Evolutionary conservation across 768 basidiomycete genomes (phyloP).

Genomic region (Suillus occidentalis): DNA sequence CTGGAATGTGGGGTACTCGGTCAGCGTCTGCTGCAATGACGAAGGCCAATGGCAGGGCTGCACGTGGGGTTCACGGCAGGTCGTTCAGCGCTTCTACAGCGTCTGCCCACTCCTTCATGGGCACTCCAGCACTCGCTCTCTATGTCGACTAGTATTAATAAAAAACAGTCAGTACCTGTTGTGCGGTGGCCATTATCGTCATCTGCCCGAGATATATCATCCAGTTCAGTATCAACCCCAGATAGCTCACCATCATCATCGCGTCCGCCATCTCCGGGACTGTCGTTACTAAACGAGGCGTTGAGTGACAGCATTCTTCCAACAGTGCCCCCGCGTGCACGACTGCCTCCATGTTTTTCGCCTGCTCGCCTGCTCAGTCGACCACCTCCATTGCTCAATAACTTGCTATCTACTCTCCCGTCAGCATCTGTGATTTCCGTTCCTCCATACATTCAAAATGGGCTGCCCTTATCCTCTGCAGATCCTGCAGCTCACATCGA

Average conservation of each 20-base stretch:
- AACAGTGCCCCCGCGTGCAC: slow-evolving; percentile 43
- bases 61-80: slow-evolving; percentile 8
- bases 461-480: slow-evolving; percentile 11
- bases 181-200: slow-evolving; percentile 5
- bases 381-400: slow-evolving; percentile 53
- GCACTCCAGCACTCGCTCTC: slow-evolving; percentile 2
- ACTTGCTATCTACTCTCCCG: slow-evolving; percentile 61
- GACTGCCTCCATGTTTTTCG: slow-evolving; percentile 38
- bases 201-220: neutral
- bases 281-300: slow-evolving; percentile 45
- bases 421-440: slow-evolving; percentile 55
- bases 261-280: slow-evolving; percentile 39
- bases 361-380: slow-evolving; percentile 35
- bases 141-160: neutral
- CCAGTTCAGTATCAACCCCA: neutral
- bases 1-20: neutral
- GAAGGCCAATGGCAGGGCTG: neutral
- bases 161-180: slow-evolving; percentile 6
- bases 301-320: slow-evolving; percentile 42
- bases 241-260: slow-evolving; percentile 11
- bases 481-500: slow-evolving; percentile 19
- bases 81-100: slow-evolving; percentile 5
- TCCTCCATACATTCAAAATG: slow-evolving; percentile 12
- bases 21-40: neutral
- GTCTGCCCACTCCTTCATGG: slow-evolving; percentile 1